Evolutionary conservation across 495 filamentous ascomycete species (phyloP).

Genomic region (Bacidia gigantensis): DNA sequence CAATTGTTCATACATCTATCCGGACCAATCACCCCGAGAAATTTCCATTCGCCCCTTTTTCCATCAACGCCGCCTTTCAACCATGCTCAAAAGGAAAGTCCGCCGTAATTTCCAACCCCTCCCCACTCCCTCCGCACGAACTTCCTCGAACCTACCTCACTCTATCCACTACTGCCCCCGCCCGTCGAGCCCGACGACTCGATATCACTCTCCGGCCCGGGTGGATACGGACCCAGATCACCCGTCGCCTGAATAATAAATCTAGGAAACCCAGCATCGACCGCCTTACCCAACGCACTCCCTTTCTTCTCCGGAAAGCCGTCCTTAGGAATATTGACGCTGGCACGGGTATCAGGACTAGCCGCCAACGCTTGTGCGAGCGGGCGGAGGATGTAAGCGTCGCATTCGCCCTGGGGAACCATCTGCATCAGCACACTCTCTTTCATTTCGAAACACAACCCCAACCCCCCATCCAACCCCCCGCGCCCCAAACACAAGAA

Average conservation of each 20-base stretch:
- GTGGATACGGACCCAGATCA: neutral
- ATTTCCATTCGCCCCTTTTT: no score
- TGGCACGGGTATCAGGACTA: neutral
- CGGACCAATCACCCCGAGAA: no score
- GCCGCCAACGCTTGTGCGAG: neutral
- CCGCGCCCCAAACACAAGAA: no score
- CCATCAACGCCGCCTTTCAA: no score
- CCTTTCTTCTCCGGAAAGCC: neutral
- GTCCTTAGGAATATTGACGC: neutral
- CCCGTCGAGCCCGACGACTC: no score
- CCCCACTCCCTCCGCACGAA: no score
- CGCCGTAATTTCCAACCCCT: no score
- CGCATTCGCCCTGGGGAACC: neutral
- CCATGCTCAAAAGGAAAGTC: no score
- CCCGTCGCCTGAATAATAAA: neutral
- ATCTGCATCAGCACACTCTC: neutral
- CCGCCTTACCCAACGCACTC: neutral
- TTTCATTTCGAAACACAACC: neutral
- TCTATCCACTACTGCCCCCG: no score
- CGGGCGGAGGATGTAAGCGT: neutral
- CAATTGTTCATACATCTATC: no score
- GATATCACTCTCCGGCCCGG: no score
- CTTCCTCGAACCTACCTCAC: no score
- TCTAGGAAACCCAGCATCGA: neutral
- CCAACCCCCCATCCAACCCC: neutral